These are phyloP conservation scores for Colletotrichum neosansevieriae DNA, from an alignment of 2,329 filamentous ascomycete genomes.

Conservation along the genomic window DNA sequence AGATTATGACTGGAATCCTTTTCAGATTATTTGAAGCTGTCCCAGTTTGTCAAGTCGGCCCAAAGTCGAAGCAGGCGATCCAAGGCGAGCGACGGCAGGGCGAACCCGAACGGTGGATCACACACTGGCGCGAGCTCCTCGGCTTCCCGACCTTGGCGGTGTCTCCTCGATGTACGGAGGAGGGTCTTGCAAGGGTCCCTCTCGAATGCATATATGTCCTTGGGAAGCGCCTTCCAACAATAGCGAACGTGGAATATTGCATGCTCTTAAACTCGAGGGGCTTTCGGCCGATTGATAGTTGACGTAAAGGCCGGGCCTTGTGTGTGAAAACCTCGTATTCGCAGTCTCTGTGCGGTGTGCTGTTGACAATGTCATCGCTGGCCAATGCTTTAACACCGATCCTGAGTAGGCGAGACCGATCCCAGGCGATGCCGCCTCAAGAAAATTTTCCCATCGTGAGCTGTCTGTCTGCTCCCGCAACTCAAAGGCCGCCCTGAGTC, in stretches of 20 bases:
- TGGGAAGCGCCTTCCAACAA: neutral
- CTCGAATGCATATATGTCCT: neutral
- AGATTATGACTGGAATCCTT: neutral
- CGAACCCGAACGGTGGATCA: neutral
- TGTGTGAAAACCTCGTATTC: neutral
- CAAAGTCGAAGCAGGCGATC: conserved; percentile 2
- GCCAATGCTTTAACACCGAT: neutral
- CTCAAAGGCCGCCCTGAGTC: conserved; percentile 7
- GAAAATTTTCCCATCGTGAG: neutral
- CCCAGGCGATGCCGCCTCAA: neutral
- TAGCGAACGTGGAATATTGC: conserved; percentile 10
- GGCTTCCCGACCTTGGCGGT: neutral
- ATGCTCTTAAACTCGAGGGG: conserved; percentile 9
- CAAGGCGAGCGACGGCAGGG: neutral
- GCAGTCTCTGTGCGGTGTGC: conserved; percentile 16
- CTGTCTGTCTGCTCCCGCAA: neutral
- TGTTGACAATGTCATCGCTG: neutral
- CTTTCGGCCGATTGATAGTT: neutral
- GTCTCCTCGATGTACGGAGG: conserved; percentile 26
- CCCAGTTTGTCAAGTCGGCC: neutral
- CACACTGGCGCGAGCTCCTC: conserved; percentile 17
- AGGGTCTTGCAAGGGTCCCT: conserved; percentile 29
- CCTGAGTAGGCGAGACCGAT: neutral
- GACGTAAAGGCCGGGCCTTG: conserved; percentile 16
- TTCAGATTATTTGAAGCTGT: neutral